Evolutionary conservation across 176 grass and related monocot species (phyloP).

Genomic region (maize (Zea mays)): DNA sequence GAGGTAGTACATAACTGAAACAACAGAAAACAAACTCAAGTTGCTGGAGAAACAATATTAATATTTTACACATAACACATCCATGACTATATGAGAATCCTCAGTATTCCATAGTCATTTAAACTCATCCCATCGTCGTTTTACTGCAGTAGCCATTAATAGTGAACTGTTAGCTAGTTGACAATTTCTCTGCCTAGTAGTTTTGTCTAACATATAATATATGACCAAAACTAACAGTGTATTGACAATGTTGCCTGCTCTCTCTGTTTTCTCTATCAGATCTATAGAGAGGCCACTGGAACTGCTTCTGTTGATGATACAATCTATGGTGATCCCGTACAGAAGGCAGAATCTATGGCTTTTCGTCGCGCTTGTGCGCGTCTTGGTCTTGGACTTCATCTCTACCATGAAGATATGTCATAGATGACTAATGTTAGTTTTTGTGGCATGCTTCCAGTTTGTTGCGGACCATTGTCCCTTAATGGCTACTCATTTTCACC

Average conservation of each 20-base stretch:
- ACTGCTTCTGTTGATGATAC: conserved; percentile 66
- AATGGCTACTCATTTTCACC: conserved; percentile 34
- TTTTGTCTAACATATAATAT: not conserved
- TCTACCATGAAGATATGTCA: conserved; percentile 88
- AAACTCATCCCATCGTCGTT: not conserved
- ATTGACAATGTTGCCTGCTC: not conserved
- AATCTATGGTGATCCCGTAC: conserved; percentile 73
- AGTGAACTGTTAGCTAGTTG: not conserved
- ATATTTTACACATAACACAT: not conserved
- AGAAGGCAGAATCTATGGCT: conserved; percentile 99
- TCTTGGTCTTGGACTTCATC: conserved; percentile 92
- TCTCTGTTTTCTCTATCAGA: conserved; percentile 40
- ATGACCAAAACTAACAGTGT: not conserved
- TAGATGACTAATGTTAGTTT: conserved; percentile 42
- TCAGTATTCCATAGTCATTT: not conserved
- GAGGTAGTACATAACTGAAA: not conserved
- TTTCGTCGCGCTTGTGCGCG: conserved; percentile 95
- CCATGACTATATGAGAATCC: not conserved
- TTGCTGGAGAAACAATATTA: not conserved
- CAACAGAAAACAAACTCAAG: not conserved
- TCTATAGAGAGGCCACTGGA: conserved; percentile 89
- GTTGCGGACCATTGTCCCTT: not conserved
- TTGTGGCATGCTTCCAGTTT: conserved; percentile 23
- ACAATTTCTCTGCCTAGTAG: not conserved
- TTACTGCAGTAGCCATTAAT: not conserved